Percentiles rank a stretch among this genome's conserved stretches.
Evolutionary conservation across 208 protist genomes (phyloP).

Genomic region (Trypanosoma cruzi): DNA sequence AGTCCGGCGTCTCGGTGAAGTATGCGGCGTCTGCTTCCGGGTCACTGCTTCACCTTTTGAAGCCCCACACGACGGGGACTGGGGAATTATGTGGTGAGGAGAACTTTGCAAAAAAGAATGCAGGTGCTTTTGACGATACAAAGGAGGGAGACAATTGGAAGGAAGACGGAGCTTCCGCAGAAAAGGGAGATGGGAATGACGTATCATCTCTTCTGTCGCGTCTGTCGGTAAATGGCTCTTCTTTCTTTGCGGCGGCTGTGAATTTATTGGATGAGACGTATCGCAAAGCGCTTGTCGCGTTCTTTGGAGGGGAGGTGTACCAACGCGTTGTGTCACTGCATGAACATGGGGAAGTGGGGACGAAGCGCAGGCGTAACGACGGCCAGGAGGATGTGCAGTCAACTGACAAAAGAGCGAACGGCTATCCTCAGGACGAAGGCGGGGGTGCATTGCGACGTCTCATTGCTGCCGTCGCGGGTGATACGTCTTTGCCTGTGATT

Average conservation of each 20-base stretch:
- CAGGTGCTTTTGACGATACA: background rate
- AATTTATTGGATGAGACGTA: conserved; percentile 20
- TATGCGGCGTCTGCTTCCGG: conserved; percentile 29
- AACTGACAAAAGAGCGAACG: background rate
- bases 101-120: background rate
- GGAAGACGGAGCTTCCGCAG: background rate
- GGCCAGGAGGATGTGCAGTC: background rate
- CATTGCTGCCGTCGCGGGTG: conserved; percentile 38
- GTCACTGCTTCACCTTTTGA: conserved; percentile 17
- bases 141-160: background rate
- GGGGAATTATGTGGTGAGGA: background rate
- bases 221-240: background rate
- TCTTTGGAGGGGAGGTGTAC: conserved; percentile 28
- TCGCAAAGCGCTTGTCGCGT: conserved; percentile 10
- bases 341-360: background rate
- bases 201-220: background rate
- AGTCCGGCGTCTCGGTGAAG: conserved; percentile 33
- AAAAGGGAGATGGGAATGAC: background rate
- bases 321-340: conserved; percentile 8
- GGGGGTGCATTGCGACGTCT: conserved; percentile 39
- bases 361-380: conserved; percentile 9
- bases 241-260: background rate
- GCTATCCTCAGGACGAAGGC: background rate
- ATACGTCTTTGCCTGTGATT: conserved; percentile 36
- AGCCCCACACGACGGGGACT: background rate